Percentiles rank a stretch among this genome's conserved stretches.
phyloP scores from a whole-genome alignment of 2,329 filamentous ascomycete species.

The Raffaelea deltoideospora region DNA sequence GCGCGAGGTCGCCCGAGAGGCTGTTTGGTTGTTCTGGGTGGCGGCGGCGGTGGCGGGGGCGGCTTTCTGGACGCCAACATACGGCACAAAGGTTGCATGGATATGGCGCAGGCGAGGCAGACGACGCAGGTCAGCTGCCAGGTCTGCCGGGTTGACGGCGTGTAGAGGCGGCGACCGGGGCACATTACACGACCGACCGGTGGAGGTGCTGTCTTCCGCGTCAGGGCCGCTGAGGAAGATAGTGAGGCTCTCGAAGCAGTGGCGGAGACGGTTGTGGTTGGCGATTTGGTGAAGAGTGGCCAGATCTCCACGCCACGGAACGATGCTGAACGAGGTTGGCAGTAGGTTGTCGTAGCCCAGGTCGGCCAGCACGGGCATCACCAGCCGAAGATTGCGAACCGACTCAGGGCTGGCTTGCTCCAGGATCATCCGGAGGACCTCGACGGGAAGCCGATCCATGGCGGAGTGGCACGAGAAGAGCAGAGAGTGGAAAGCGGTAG shows the following conservation, averaged over 20 bases:
- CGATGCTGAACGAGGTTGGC: constrained; percentile 22
- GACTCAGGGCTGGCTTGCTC: constrained; percentile 22
- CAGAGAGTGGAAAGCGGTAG: constrained; percentile 2
- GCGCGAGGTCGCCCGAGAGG: too few relatives aligned
- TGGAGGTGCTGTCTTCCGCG: constrained; percentile 24
- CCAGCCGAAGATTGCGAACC: constrained; percentile 25
- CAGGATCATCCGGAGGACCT: constrained; percentile 24
- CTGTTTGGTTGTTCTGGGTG: too few relatives aligned
- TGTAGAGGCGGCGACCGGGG: too few relatives aligned
- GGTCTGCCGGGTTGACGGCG: constrained; percentile 11
- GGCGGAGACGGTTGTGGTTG: constrained; percentile 23
- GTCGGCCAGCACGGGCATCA: constrained; percentile 21
- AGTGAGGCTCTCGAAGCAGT: constrained; percentile 25
- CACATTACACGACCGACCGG: too few relatives aligned
- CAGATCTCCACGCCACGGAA: constrained; percentile 30
- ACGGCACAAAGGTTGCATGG: constrained; percentile 24
- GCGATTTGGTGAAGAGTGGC: constrained; percentile 28
- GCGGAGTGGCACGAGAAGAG: background rate
- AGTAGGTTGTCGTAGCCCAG: constrained; percentile 28
- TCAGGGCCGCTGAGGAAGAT: constrained; percentile 29
- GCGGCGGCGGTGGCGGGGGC: too few relatives aligned
- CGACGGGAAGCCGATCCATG: constrained; percentile 13
- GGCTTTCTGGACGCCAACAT: too few relatives aligned
- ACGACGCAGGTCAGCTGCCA: constrained; percentile 19
- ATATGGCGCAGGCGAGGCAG: constrained; percentile 25